A percentile compares a stretch with the other conserved stretches of the same genome.
phyloP scores from a whole-genome alignment of 2,329 filamentous ascomycete species.

The Alternaria incomplexa region DNA sequence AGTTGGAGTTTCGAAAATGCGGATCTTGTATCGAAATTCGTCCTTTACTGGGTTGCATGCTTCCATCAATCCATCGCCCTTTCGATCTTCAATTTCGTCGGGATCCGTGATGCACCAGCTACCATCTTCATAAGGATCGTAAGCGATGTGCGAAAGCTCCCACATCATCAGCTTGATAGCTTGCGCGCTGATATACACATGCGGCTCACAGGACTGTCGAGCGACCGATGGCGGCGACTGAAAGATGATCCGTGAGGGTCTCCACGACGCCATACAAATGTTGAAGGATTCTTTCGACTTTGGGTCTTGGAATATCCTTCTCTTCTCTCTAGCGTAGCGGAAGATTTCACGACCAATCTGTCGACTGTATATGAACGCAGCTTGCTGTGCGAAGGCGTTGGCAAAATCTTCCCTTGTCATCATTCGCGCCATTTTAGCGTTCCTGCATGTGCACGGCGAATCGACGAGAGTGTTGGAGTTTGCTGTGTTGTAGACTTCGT shows the following conservation, averaged over 20 bases:
- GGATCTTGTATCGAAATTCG: background rate
- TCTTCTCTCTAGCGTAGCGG: background rate
- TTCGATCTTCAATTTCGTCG: background rate
- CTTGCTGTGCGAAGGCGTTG: background rate
- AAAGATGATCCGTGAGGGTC: background rate
- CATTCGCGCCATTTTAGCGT: background rate
- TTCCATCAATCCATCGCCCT: background rate
- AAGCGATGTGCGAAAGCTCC: background rate
- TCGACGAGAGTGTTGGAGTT: background rate
- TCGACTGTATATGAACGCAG: background rate
- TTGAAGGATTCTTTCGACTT: no score
- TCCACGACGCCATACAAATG: background rate
- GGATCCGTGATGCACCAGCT: background rate
- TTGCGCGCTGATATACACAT: background rate
- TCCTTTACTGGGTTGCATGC: background rate
- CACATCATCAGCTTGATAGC: background rate
- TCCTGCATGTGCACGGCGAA: background rate
- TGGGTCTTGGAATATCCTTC: background rate
- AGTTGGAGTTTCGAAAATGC: background rate
- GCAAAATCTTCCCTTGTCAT: background rate
- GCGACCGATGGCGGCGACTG: background rate
- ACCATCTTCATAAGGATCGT: background rate
- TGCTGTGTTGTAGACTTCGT: background rate
- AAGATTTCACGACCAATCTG: slow-evolving; percentile 2
- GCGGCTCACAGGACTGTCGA: background rate